These are phyloP conservation scores for Yarrowia galli DNA, from an alignment of 1,139 yeast genomes.

Conservation along the genomic window DNA sequence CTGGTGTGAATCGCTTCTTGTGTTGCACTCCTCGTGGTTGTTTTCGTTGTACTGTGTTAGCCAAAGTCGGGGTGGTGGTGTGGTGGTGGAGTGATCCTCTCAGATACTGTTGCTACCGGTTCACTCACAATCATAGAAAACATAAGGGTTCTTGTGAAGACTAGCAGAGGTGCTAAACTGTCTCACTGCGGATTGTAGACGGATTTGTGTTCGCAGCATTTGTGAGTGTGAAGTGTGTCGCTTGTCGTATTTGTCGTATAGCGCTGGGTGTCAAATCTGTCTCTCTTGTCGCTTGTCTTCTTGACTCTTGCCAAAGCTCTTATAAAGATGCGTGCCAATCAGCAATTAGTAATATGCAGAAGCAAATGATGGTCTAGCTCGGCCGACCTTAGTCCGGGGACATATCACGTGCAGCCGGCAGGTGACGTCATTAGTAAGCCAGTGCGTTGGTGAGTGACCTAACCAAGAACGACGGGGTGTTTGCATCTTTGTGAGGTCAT, in stretches of 20 bases:
- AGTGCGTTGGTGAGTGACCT: too few species aligned
- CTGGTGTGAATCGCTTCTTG: not conserved
- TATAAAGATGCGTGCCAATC: not conserved
- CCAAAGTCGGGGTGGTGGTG: too few species aligned
- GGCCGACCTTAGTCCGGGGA: constrained; percentile 23
- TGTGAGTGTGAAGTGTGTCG: too few species aligned
- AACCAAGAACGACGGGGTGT: too few species aligned
- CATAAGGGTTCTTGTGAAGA: constrained; percentile 48
- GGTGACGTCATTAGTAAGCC: not conserved
- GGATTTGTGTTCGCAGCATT: not conserved
- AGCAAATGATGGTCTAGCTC: constrained; percentile 7
- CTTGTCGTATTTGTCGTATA: not conserved
- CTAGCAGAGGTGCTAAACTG: constrained; percentile 5
- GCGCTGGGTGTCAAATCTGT: too few species aligned
- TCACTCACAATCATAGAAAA: constrained; percentile 50
- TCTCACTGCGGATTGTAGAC: not conserved
- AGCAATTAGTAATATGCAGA: constrained; percentile 24
- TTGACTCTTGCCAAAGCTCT: too few species aligned
- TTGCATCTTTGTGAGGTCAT: too few species aligned
- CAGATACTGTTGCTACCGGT: too few species aligned
- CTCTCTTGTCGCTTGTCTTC: too few species aligned
- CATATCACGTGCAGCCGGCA: constrained; percentile 1
- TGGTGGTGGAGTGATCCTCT: too few species aligned
- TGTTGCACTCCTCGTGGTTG: constrained; percentile 43
- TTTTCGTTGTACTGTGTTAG: constrained; percentile 42